Evolutionary conservation across 75 land plant genomes (phyloP), one percentile per base, ranked within the genome.

Genomic region (Cunninghamia lanceolata): DNA sequence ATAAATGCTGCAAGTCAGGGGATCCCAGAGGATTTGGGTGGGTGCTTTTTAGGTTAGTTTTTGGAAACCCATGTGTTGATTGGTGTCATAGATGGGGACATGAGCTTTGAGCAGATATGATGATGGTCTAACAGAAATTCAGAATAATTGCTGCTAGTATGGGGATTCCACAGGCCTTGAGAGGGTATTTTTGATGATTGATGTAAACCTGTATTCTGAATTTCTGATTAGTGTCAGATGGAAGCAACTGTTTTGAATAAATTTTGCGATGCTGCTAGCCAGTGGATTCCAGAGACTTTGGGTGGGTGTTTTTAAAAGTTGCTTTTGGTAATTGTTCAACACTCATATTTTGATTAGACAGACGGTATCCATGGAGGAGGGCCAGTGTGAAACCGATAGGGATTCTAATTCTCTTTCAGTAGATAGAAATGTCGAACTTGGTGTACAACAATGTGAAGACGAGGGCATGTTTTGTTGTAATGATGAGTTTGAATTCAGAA

Each of bases 401-500:
- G 75, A 34, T 34, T 73, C 36, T 13, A 73, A 13, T 73, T 25
- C 75, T 73, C 68, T 63, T 63, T 63, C n/a, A 63, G 16, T 13
- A 14, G 75, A 34, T 2, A 73, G 75, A 34, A 25, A 73, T 34
- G 35, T 11, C 38, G 75, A 73, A 32, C 36, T 73, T 73, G 16
- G 30, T 70, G 34, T 9, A 70, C 34, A 25, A 30, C 34, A 56
- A 30, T 25, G 10, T 73, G 75, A 73, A 34, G 75, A 73, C 2
- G n/a, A 32, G 4, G 13, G 75, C 36, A 11, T 5, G 15, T 34
- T 32, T 34, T 32, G 36, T 73, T 73, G 15, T 73, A 9, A 32
- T 80, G 82, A 80, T 16, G 95, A 94, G 70, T 94, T 94, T 85
- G 95, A 94, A 83, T 94, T 94, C 92, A 91, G 86, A 40, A 80